phyloP scores from a whole-genome alignment of 2,329 filamentous ascomycete species.

The Ascochyta fabae region DNA sequence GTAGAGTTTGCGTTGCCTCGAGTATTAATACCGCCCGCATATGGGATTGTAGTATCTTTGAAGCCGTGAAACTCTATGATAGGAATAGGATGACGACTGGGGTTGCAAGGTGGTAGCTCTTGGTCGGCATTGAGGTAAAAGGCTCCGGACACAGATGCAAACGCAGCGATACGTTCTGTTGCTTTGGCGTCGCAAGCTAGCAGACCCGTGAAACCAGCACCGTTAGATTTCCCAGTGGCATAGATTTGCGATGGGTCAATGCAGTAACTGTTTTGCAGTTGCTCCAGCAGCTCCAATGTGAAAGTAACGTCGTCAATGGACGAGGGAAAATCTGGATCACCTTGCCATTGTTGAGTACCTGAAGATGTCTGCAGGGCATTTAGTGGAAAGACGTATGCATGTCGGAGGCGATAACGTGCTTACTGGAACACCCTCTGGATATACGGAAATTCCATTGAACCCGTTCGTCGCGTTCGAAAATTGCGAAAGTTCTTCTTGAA shows the following conservation, averaged over 20 bases:
- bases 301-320: slow-evolving; percentile 55
- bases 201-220: slow-evolving; percentile 58
- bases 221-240: slow-evolving; percentile 61
- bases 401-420: background rate
- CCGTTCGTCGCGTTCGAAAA: slow-evolving; percentile 56
- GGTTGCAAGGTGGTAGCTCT: slow-evolving; percentile 36
- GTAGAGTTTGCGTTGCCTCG: slow-evolving; percentile 29
- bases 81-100: slow-evolving; percentile 40
- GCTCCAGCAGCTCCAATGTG: slow-evolving; percentile 51
- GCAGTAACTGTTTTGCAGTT: slow-evolving; percentile 53
- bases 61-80: slow-evolving; percentile 56
- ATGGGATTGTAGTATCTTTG: slow-evolving; percentile 51
- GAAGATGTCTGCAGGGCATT: slow-evolving; percentile 15
- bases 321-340: slow-evolving; percentile 49
- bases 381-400: background rate
- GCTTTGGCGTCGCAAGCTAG: slow-evolving; percentile 56
- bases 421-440: slow-evolving; percentile 52
- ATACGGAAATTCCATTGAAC: slow-evolving; percentile 54
- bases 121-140: slow-evolving; percentile 48
- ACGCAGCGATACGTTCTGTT: slow-evolving; percentile 56
- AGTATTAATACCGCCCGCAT: slow-evolving; percentile 44
- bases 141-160: slow-evolving; percentile 57
- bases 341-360: slow-evolving; percentile 49
- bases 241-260: slow-evolving; percentile 56
- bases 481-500: slow-evolving; percentile 53